These are phyloP conservation scores for Elasticomyces elasticus DNA, from an alignment of 495 filamentous ascomycete genomes.

Conservation along the genomic window DNA sequence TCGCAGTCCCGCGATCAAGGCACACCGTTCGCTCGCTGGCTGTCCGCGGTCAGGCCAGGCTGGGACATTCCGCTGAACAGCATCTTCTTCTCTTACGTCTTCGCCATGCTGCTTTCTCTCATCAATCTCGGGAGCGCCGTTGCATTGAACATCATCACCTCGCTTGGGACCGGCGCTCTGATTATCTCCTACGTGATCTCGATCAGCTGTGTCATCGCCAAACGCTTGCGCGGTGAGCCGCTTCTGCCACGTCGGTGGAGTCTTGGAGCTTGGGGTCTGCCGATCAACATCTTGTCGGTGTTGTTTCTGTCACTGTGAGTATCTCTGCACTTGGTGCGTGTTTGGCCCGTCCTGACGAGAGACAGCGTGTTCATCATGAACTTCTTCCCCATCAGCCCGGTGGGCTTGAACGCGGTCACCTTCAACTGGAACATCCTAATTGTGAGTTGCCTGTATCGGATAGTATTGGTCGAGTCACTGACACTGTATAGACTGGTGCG, in stretches of 20 bases:
- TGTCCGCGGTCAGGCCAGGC: slow-evolving; percentile 26
- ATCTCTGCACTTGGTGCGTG: slow-evolving; percentile 24
- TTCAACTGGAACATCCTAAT: neutral
- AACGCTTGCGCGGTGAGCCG: slow-evolving; percentile 26
- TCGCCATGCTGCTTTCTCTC: slow-evolving; percentile 8
- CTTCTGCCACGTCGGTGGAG: slow-evolving; percentile 40
- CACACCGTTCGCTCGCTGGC: slow-evolving; percentile 44
- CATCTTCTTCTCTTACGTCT: slow-evolving; percentile 34
- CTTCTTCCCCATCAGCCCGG: neutral
- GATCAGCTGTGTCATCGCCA: slow-evolving; percentile 38
- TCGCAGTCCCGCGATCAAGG: neutral
- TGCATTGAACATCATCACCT: slow-evolving; percentile 40
- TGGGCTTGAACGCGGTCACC: neutral
- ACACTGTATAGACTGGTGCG: neutral
- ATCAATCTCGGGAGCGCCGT: slow-evolving; percentile 1
- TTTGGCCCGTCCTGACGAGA: neutral
- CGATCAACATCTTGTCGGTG: slow-evolving; percentile 35
- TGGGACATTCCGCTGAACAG: neutral
- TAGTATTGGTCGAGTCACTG: neutral
- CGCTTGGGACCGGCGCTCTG: slow-evolving; percentile 37
- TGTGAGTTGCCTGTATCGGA: no score
- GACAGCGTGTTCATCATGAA: neutral
- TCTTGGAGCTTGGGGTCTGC: slow-evolving; percentile 36
- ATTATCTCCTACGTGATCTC: slow-evolving; percentile 44
- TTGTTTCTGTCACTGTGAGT: slow-evolving; percentile 40